A percentile compares a stretch with the other conserved stretches of the same genome.
Conservation (phyloP, 176 grass and related monocot species). For the Oryza australiensis region DNA sequence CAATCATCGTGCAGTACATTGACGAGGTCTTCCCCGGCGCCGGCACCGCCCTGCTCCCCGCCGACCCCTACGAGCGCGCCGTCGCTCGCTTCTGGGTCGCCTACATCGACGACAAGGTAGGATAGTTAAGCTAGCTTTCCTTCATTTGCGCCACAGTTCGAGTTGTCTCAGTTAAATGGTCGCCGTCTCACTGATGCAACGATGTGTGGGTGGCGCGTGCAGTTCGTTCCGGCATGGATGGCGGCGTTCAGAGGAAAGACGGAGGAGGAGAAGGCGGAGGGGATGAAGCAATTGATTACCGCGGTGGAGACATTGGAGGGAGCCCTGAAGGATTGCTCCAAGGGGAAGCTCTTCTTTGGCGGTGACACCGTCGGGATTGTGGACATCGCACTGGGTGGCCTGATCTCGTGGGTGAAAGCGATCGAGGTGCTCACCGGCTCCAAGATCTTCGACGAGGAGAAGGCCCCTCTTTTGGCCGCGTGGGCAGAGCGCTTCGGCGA, state of each 20-base stretch:
- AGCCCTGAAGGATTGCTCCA: slow-evolving; percentile 30
- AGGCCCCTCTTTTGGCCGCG: slow-evolving; percentile 23
- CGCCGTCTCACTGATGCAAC: too few relatives aligned
- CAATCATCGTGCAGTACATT: slow-evolving; percentile 68
- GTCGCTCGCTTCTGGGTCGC: slow-evolving; percentile 53
- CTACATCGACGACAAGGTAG: slow-evolving; percentile 58
- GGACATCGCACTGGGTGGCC: slow-evolving; percentile 39
- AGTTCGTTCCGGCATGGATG: slow-evolving; percentile 16
- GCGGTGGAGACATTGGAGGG: slow-evolving; percentile 40
- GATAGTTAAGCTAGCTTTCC: too few relatives aligned
- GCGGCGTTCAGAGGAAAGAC: slow-evolving; percentile 5
- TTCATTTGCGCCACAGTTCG: not conserved
- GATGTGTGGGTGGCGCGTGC: not conserved
- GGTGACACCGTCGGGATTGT: slow-evolving; percentile 46
- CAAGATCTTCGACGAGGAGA: slow-evolving; percentile 31
- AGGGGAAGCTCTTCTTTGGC: slow-evolving; percentile 48
- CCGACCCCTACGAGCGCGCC: slow-evolving; percentile 42
- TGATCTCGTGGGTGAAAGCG: slow-evolving; percentile 4
- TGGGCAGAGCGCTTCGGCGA: slow-evolving; percentile 43
- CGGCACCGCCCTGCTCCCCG: slow-evolving; percentile 41
- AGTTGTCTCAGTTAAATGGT: too few relatives aligned
- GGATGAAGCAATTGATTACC: not conserved
- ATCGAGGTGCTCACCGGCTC: slow-evolving; percentile 9
- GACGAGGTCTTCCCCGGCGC: slow-evolving; percentile 45
- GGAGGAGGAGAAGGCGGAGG: slow-evolving; percentile 24